Evolutionary conservation across 1,284 basidiomycete species (phyloP).

Genomic region (Ceratobasidium theobromae): DNA sequence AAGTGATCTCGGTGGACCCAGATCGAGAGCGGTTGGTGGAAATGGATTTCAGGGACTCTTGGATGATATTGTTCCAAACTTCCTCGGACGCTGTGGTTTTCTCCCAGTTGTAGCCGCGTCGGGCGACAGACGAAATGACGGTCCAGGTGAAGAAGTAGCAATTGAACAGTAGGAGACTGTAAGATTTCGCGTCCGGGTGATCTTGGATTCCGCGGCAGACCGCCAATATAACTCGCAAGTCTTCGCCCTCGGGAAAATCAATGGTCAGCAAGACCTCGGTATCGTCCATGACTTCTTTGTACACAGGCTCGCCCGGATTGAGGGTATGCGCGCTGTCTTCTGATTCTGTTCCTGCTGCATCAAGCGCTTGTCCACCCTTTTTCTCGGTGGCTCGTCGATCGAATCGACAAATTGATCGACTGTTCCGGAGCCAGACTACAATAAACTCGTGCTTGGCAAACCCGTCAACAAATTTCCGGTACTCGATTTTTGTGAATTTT

Average conservation of each 20-base stretch:
- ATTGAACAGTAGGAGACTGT: slow-evolving; percentile 7
- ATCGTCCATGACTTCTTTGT: neutral
- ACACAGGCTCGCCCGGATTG: neutral
- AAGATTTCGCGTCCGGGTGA: neutral
- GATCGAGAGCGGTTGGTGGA: too few species aligned
- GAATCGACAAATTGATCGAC: neutral
- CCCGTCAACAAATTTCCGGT: neutral
- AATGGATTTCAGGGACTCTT: neutral
- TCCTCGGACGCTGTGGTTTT: neutral
- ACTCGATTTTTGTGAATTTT: slow-evolving; percentile 5
- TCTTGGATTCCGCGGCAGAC: slow-evolving; percentile 1
- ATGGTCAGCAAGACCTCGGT: neutral
- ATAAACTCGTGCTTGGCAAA: slow-evolving; percentile 10
- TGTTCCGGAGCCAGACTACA: neutral
- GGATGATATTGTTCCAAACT: neutral
- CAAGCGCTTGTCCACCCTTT: neutral
- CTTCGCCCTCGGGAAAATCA: neutral
- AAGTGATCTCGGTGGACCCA: too few species aligned
- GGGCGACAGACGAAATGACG: neutral
- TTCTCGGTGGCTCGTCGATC: slow-evolving; percentile 2
- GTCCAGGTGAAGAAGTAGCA: slow-evolving; percentile 29
- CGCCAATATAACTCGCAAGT: neutral
- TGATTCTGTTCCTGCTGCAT: neutral
- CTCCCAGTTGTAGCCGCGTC: neutral
- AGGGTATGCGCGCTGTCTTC: slow-evolving; percentile 10